phyloP scores from a whole-genome alignment of 805 yeast species.

The Saturnispora quitensis region DNA sequence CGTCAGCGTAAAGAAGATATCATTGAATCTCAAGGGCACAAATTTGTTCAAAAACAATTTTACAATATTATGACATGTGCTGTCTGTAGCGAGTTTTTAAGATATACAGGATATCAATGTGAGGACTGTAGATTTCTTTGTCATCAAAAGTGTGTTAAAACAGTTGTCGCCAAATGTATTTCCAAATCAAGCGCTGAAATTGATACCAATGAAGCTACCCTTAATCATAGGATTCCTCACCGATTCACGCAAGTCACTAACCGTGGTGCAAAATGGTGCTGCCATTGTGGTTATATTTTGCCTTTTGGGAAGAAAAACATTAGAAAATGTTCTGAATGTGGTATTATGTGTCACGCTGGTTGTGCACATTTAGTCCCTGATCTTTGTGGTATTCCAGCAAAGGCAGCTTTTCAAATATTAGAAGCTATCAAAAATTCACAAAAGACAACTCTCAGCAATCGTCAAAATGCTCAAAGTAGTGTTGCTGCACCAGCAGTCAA shows the following conservation, averaged over 20 bases:
- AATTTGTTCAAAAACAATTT: constrained; percentile 89
- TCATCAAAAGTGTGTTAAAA: constrained; percentile 72
- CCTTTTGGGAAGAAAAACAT: constrained; percentile 94
- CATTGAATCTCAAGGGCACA: constrained; percentile 94
- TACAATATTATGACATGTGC: constrained; percentile 97
- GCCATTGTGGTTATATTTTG: constrained; percentile 94
- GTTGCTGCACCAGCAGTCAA: background rate
- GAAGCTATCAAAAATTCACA: constrained; percentile 73
- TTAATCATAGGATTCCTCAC: constrained; percentile 95
- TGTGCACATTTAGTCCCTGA: constrained; percentile 96
- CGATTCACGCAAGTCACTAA: constrained; percentile 88
- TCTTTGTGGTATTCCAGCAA: constrained; percentile 98
- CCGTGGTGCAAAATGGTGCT: constrained; percentile 98
- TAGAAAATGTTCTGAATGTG: constrained; percentile 88
- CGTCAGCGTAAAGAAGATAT: constrained; percentile 87
- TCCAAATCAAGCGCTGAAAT: constrained; percentile 63
- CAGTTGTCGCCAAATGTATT: constrained; percentile 76
- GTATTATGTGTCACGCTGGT: constrained; percentile 85
- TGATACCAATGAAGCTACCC: constrained; percentile 66
- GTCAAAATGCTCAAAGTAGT: background rate
- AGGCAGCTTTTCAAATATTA: constrained; percentile 83
- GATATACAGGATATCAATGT: constrained; percentile 81
- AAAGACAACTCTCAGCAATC: constrained; percentile 3
- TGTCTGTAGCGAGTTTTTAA: constrained; percentile 88
- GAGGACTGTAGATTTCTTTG: constrained; percentile 76